These are phyloP conservation scores for Aegilops tauschii DNA, from an alignment of 176 grass and related monocot species.

Conservation along the genomic window DNA sequence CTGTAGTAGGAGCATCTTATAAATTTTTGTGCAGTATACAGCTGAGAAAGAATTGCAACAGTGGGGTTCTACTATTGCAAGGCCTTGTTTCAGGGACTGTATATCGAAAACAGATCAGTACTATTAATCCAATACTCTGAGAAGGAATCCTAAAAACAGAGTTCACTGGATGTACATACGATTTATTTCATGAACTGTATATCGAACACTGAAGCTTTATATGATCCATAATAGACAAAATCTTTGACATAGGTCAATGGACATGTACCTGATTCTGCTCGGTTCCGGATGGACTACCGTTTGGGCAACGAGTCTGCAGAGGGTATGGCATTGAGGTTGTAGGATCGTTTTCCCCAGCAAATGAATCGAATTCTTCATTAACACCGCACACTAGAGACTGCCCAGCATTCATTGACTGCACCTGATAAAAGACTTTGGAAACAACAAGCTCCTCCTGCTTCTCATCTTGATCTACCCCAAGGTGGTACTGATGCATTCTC, in stretches of 20 bases:
- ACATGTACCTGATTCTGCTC: constrained; percentile 53
- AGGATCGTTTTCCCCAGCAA: constrained; percentile 40
- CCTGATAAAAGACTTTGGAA: constrained; percentile 72
- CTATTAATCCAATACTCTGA: neutral
- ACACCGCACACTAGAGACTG: constrained; percentile 11
- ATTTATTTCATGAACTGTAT: neutral
- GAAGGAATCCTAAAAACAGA: neutral
- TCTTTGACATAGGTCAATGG: neutral
- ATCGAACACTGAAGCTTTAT: neutral
- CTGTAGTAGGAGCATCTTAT: neutral
- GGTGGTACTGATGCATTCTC: constrained; percentile 89
- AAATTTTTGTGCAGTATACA: neutral
- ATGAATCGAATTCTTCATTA: constrained; percentile 7
- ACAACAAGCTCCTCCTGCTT: constrained; percentile 54
- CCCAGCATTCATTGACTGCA: constrained; percentile 7
- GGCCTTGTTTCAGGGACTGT: neutral
- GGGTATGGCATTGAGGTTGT: constrained; percentile 50
- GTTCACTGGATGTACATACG: neutral
- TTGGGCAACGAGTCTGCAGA: constrained; percentile 33
- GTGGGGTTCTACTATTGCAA: neutral
- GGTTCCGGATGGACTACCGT: constrained; percentile 27
- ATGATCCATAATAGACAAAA: neutral
- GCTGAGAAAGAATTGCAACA: neutral
- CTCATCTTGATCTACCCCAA: constrained; percentile 58
- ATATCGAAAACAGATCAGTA: neutral